Conservation (phyloP, 2,329 filamentous ascomycete genomes). For the Trichoderma sp. region DNA sequence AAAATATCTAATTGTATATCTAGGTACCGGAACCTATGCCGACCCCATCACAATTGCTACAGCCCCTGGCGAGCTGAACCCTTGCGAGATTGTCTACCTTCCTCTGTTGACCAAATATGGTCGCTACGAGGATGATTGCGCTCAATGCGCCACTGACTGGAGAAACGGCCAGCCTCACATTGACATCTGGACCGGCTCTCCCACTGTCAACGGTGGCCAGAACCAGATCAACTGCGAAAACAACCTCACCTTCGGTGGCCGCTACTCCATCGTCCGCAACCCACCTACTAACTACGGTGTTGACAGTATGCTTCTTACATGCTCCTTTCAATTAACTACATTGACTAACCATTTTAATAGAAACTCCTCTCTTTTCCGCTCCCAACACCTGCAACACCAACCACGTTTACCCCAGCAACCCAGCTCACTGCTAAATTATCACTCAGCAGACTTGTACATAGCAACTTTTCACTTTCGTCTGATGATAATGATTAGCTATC, state of each 20-base stretch:
- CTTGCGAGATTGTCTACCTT: slow-evolving; percentile 25
- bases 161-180: slow-evolving; percentile 23
- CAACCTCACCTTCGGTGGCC: slow-evolving; percentile 22
- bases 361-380: slow-evolving; percentile 22
- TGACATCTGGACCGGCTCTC: slow-evolving; percentile 25
- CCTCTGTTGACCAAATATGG: slow-evolving; percentile 25
- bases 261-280: slow-evolving; percentile 25
- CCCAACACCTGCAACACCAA: slow-evolving; percentile 26
- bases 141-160: slow-evolving; percentile 21
- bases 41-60: slow-evolving; percentile 25
- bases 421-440: slow-evolving; percentile 23
- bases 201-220: slow-evolving; percentile 21
- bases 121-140: slow-evolving; percentile 23
- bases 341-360: neutral
- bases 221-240: slow-evolving; percentile 26
- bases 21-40: slow-evolving; percentile 23
- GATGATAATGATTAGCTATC: slow-evolving; percentile 4
- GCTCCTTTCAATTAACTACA: neutral
- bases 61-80: slow-evolving; percentile 24
- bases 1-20: neutral
- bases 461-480: neutral
- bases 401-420: slow-evolving; percentile 25
- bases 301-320: slow-evolving; percentile 19
- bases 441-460: neutral
- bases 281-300: slow-evolving; percentile 25